These are phyloP conservation scores for Aspergillus sclerotioniger DNA, from an alignment of 495 filamentous ascomycete species.

Conservation along the genomic window DNA sequence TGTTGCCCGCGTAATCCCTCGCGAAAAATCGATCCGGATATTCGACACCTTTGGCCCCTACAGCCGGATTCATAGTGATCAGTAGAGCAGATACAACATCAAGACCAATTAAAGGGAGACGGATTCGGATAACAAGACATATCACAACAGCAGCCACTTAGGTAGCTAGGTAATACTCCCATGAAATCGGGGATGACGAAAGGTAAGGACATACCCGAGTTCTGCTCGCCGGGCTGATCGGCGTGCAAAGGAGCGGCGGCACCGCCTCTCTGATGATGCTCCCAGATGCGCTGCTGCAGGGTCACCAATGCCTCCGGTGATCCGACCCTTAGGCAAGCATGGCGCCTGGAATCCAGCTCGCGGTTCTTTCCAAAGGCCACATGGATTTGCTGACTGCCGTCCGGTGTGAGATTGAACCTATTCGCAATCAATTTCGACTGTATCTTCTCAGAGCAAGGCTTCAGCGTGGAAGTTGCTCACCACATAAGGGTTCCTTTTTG, in stretches of 20 bases:
- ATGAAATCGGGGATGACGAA: background rate
- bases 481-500: slow-evolving; percentile 52
- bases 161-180: background rate
- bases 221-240: slow-evolving; percentile 53
- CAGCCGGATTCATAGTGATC: background rate
- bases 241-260: slow-evolving; percentile 49
- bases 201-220: slow-evolving; percentile 42
- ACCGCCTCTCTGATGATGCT: slow-evolving; percentile 49
- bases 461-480: slow-evolving; percentile 21
- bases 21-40: slow-evolving; percentile 63
- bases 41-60: slow-evolving; percentile 54
- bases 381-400: slow-evolving; percentile 59
- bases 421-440: background rate
- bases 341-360: slow-evolving; percentile 43
- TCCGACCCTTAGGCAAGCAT: slow-evolving; percentile 57
- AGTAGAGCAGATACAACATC: background rate
- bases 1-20: slow-evolving; percentile 61
- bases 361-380: slow-evolving; percentile 48
- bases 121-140: background rate
- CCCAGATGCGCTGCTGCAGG: slow-evolving; percentile 51
- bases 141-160: background rate
- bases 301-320: slow-evolving; percentile 43
- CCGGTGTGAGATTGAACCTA: slow-evolving; percentile 54
- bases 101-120: background rate
- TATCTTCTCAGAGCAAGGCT: slow-evolving; percentile 1